These are phyloP conservation scores for Rhodotorula babjevae DNA, from an alignment of 768 basidiomycete species.

Conservation along the genomic window DNA sequence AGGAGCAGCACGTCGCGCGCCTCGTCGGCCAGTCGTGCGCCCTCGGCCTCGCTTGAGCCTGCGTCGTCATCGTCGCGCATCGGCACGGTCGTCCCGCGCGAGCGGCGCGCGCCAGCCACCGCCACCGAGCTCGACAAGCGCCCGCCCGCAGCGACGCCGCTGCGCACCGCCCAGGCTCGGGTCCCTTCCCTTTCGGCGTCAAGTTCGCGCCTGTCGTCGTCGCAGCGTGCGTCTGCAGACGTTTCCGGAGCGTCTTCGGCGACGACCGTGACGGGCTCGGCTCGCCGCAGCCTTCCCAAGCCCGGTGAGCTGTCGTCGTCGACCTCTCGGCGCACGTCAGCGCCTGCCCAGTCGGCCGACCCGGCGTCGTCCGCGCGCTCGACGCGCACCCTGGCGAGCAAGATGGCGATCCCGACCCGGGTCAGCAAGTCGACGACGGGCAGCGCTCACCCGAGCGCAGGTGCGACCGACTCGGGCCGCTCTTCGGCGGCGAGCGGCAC, in stretches of 20 bases:
- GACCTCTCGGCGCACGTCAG: constrained; percentile 16
- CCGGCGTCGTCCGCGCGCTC: constrained; percentile 11
- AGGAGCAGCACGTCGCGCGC: constrained; percentile 18
- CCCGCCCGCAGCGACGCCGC: background rate
- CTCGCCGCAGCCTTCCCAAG: background rate
- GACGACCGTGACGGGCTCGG: background rate
- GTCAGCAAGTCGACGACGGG: constrained; percentile 43
- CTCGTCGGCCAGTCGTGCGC: background rate
- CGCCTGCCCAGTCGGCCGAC: background rate
- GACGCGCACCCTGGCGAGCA: constrained; percentile 51
- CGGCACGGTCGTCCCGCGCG: constrained; percentile 1
- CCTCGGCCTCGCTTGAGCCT: constrained; percentile 4
- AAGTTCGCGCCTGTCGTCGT: constrained; percentile 3
- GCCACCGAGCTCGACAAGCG: constrained; percentile 21
- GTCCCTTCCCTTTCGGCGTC: constrained; percentile 12
- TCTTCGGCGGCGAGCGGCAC: constrained; percentile 65
- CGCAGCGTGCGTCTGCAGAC: background rate
- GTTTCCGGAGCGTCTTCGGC: background rate
- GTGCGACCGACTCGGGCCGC: constrained; percentile 72
- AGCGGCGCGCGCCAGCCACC: constrained; percentile 1
- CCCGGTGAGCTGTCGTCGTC: background rate
- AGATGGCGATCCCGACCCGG: constrained; percentile 55
- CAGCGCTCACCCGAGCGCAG: constrained; percentile 52
- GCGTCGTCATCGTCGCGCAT: background rate
- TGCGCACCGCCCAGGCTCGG: background rate